These are phyloP conservation scores for Halteria grandinella DNA, from an alignment of 73 alveolate genomes.

Conservation along the genomic window DNA sequence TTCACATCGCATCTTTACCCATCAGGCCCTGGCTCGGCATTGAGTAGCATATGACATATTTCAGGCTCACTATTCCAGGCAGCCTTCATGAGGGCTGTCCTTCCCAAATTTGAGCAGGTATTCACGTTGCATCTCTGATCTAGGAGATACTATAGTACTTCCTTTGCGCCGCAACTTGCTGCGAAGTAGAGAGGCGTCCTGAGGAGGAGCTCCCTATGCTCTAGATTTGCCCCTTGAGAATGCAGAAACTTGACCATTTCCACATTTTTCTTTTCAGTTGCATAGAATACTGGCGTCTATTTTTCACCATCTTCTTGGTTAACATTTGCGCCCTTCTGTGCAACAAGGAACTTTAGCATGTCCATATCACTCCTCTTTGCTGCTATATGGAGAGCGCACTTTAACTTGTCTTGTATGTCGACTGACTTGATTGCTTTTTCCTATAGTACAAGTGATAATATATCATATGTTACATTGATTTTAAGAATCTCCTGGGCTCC, in stretches of 20 bases:
- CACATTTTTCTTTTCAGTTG: conserved; percentile 58
- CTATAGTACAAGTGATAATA: too few relatives aligned
- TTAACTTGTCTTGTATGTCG: not conserved
- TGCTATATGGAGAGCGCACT: conserved; percentile 65
- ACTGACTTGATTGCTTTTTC: not conserved
- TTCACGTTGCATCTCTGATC: conserved; percentile 65
- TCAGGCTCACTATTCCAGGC: conserved; percentile 82
- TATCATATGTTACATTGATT: too few relatives aligned
- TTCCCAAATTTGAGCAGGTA: conserved; percentile 69
- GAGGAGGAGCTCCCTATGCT: conserved; percentile 71
- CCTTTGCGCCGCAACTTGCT: conserved; percentile 67
- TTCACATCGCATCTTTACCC: conserved; percentile 49
- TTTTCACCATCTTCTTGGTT: conserved; percentile 71
- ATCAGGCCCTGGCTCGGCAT: not conserved
- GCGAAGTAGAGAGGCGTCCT: conserved; percentile 84
- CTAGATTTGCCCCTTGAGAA: conserved; percentile 73
- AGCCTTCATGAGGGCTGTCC: conserved; percentile 80
- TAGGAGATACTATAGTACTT: conserved; percentile 63
- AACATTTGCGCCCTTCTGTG: conserved; percentile 58
- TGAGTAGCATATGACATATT: conserved; percentile 66
- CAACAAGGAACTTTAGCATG: conserved; percentile 59
- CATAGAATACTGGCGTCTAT: conserved; percentile 79
- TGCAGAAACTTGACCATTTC: conserved; percentile 65
- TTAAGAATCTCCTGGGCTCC: not conserved
- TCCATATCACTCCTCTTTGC: conserved; percentile 51